Base-by-base conservation (phyloP, 306 rosid species). In the cucumber (Cucumis sativus) region DNA sequence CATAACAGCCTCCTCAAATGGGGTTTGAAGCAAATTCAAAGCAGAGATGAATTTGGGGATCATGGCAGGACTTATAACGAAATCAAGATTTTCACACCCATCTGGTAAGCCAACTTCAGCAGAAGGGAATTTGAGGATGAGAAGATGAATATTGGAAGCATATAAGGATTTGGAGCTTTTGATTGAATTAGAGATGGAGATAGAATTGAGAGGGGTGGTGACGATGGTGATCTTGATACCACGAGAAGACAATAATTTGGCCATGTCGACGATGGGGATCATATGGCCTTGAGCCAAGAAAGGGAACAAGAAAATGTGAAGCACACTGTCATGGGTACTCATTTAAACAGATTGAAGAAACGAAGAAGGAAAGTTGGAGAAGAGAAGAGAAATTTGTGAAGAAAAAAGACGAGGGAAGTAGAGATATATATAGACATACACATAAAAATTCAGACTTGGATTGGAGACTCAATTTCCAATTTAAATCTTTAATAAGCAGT, bases 1-100 rank as follows among this genome's bases (percentile, higher is more conserved):
- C 14, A 40, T 2, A 2, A 91, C 3, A 13, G 87, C 75, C 0
- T 83, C 70, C 40, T 88, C 92, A 0, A 88, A 65, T 1, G 82
- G 18, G 7, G 5, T 0, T 51, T 15, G 56, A 15, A 51, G n/a
- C 56, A 51, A 51, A 5, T 0, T 51, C 1, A 5, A 4, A 4
- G 56, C 56, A 12, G 15, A 0, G 56, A 13, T 0, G 56, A 51
- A 51, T 51, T 4, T 4, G n/a, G 56, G 56, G 18, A 51, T 1
- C 56, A 45, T 10, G 4, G 14, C 6, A 6, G 1, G 18, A 18
- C 18, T 14, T 0, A 7, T 6, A 51, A 51, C 7, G 56, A 7
- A 51, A n/a, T 51, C 56, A 7, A 4, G 7, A 15, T 51, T 51
- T 51, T 51, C 56, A 51, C 18, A 51, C 0, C 2, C 56, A 13